Percentiles rank a stretch among this genome's conserved stretches.
phyloP scores from a whole-genome alignment of 805 yeast genomes.

The Saccharomycopsis javanensis region DNA sequence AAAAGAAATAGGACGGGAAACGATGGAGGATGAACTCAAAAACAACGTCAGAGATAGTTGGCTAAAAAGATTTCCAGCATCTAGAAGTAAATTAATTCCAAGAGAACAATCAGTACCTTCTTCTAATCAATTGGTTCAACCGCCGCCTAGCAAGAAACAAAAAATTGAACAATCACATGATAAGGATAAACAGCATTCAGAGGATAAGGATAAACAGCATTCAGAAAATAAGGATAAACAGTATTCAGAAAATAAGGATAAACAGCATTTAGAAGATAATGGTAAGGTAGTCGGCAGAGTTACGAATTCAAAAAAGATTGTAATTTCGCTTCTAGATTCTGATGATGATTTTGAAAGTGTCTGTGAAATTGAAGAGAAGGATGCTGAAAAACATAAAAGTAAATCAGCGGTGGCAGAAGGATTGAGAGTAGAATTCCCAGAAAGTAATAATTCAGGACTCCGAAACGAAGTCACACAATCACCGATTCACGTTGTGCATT shows the following conservation, averaged over 20 bases:
- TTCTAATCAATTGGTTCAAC: neutral
- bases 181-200: no score
- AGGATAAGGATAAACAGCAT: no score
- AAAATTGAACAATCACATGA: neutral
- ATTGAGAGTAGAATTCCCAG: no score
- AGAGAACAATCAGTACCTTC: neutral
- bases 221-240: no score
- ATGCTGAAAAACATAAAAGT: neutral
- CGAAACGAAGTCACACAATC: neutral
- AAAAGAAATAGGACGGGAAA: neutral
- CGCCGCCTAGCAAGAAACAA: neutral
- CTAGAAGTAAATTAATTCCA: neutral
- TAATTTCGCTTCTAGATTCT: neutral
- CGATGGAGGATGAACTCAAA: neutral
- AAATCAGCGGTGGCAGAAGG: neutral
- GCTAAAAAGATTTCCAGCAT: neutral
- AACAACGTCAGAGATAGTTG: neutral
- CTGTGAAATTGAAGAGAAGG: neutral
- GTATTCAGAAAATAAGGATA: no score
- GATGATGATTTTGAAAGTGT: neutral
- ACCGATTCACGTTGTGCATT: conserved; percentile 8
- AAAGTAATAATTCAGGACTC: neutral
- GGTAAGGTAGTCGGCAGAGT: no score
- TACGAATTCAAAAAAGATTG: neutral
- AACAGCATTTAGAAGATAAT: no score